Evolutionary conservation across 345 rosid genomes (phyloP).

Genomic region (Sapria himalayana): DNA sequence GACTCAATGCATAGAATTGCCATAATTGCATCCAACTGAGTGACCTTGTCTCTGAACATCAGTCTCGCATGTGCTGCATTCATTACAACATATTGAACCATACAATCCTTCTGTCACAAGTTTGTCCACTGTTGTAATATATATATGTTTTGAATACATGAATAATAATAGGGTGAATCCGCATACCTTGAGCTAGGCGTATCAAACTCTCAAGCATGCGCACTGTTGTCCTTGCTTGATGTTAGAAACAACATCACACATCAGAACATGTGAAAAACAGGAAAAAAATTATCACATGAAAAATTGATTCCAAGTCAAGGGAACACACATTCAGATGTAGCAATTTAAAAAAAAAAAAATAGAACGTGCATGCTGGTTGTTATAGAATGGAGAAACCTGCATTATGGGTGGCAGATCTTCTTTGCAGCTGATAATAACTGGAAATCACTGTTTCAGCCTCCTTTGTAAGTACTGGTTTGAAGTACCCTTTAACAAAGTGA

Average conservation of each 20-base stretch:
- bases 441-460: constrained; percentile 84
- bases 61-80: constrained; percentile 86
- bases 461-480: constrained; percentile 60
- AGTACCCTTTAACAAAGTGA: constrained; percentile 52
- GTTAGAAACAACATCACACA: constrained; percentile 5
- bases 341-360: constrained; percentile 2
- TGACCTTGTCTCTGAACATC: constrained; percentile 88
- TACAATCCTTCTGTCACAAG: too few relatives aligned
- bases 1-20: constrained; percentile 86
- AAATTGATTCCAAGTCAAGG: too few relatives aligned
- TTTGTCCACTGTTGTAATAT: too few relatives aligned
- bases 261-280: too few relatives aligned
- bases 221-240: constrained; percentile 83
- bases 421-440: constrained; percentile 80
- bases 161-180: too few relatives aligned
- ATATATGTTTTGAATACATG: too few relatives aligned
- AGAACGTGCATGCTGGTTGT: too few relatives aligned
- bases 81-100: too few relatives aligned
- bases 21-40: constrained; percentile 59
- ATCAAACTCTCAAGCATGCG: constrained; percentile 95
- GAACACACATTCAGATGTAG: too few relatives aligned
- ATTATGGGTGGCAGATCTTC: constrained; percentile 77
- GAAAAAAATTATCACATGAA: too few relatives aligned
- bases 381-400: constrained; percentile 31
- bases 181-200: constrained; percentile 81